Evolutionary conservation across 2,329 filamentous ascomycete species (phyloP).

Genomic region (Fusarium vanettenii): DNA sequence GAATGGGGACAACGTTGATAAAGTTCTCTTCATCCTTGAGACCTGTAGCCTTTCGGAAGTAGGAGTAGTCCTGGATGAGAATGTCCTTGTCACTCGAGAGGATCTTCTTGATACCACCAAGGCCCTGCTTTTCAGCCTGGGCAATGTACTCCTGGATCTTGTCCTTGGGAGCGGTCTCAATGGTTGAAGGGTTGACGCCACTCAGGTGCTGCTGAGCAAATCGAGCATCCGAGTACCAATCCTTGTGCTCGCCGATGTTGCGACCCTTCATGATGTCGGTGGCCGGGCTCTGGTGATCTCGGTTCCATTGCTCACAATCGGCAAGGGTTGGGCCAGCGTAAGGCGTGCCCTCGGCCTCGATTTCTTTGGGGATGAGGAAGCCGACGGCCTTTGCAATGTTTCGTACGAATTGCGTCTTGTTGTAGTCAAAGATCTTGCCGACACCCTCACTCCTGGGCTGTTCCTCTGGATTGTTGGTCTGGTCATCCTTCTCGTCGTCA

Average conservation of each 20-base stretch:
- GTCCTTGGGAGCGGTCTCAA: neutral
- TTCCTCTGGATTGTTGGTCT: neutral
- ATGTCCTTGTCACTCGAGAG: conserved; percentile 17
- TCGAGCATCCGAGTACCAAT: conserved; percentile 32
- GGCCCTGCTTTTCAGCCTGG: conserved; percentile 22
- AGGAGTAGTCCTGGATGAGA: conserved; percentile 30
- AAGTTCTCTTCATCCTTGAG: conserved; percentile 14
- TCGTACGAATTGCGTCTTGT: neutral
- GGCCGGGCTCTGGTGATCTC: neutral
- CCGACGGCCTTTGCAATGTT: conserved; percentile 2
- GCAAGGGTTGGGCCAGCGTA: conserved; percentile 13
- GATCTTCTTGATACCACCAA: conserved; percentile 12
- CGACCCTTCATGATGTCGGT: conserved; percentile 27
- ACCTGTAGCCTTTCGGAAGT: conserved; percentile 26
- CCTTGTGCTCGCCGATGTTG: conserved; percentile 20
- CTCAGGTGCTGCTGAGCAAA: conserved; percentile 28
- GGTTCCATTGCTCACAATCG: conserved; percentile 16
- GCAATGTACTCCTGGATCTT: conserved; percentile 17
- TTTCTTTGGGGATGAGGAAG: conserved; percentile 10
- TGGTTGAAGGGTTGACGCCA: conserved; percentile 24
- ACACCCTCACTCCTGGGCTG: neutral
- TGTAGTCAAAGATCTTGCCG: conserved; percentile 20
- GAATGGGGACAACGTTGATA: neutral
- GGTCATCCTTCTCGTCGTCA: neutral
- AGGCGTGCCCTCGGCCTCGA: neutral